Conservation (phyloP, 371 early-diverging fungal species). For the Mycotypha africana region DNA sequence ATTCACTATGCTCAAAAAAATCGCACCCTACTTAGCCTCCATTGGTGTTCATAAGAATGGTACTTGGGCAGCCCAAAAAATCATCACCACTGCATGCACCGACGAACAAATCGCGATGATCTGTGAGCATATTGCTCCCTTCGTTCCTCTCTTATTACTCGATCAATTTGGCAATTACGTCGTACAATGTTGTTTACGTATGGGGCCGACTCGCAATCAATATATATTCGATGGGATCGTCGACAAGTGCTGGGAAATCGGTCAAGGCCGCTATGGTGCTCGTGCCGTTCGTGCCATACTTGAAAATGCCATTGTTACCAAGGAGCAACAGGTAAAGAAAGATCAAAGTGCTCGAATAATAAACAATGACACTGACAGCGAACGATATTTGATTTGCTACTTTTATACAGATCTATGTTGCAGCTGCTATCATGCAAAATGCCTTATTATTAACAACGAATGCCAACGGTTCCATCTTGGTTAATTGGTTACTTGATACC, state of each 20-base stretch:
- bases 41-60: slow-evolving; percentile 90
- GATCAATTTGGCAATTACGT: slow-evolving; percentile 42
- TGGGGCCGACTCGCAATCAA: slow-evolving; percentile 59
- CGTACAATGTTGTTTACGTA: slow-evolving; percentile 76
- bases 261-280: slow-evolving; percentile 76
- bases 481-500: slow-evolving; percentile 89
- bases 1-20: slow-evolving; percentile 30
- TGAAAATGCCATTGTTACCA: slow-evolving; percentile 54
- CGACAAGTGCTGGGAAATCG: slow-evolving; percentile 66
- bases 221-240: slow-evolving; percentile 77
- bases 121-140: slow-evolving; percentile 43
- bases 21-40: slow-evolving; percentile 70
- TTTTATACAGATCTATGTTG: slow-evolving; percentile 50
- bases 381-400: not conserved
- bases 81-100: slow-evolving; percentile 68
- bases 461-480: slow-evolving; percentile 82
- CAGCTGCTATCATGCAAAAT: slow-evolving; percentile 78
- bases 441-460: slow-evolving; percentile 72
- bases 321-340: slow-evolving; percentile 43
- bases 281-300: slow-evolving; percentile 77
- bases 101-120: slow-evolving; percentile 18
- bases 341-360: not conserved
- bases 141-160: slow-evolving; percentile 66
- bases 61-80: slow-evolving; percentile 87
- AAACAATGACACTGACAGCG: not conserved